A percentile compares a stretch with the other conserved stretches of the same genome.
phyloP scores from a whole-genome alignment of 2,329 filamentous ascomycete genomes.

The Phaeosphaeria sp. region DNA sequence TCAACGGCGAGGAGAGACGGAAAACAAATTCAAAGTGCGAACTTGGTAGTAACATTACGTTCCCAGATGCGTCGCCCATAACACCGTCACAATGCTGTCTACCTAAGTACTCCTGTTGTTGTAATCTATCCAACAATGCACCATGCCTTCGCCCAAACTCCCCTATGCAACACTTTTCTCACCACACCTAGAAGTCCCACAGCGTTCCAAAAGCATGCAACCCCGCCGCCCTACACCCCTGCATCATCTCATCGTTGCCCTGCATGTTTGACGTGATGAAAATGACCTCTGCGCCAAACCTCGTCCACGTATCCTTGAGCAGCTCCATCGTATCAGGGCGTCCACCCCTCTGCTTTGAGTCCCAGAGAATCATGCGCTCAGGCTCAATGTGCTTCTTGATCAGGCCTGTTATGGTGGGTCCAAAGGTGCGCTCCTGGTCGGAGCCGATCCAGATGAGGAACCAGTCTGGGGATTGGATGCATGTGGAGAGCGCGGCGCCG shows the following conservation, averaged over 20 bases:
- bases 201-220: slow-evolving; percentile 45
- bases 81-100: slow-evolving; percentile 3
- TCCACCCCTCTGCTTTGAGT: slow-evolving; percentile 44
- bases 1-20: neutral
- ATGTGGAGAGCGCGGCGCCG: slow-evolving; percentile 44
- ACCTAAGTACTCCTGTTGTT: too few species aligned
- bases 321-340: slow-evolving; percentile 42
- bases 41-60: neutral
- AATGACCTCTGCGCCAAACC: slow-evolving; percentile 44
- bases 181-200: slow-evolving; percentile 35
- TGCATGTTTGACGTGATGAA: slow-evolving; percentile 47
- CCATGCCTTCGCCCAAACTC: neutral
- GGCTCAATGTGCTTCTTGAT: slow-evolving; percentile 44
- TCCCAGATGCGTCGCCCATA: neutral
- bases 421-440: slow-evolving; percentile 45
- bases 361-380: slow-evolving; percentile 47
- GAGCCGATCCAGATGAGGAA: slow-evolving; percentile 48
- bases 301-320: slow-evolving; percentile 42
- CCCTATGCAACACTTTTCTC: neutral
- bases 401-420: slow-evolving; percentile 40
- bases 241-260: slow-evolving; percentile 49
- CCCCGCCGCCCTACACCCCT: slow-evolving; percentile 38
- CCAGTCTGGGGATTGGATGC: slow-evolving; percentile 45
- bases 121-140: neutral
- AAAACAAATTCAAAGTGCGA: neutral